Base-by-base conservation (phyloP, 345 rosid genomes). In the Acer yangbiense region DNA sequence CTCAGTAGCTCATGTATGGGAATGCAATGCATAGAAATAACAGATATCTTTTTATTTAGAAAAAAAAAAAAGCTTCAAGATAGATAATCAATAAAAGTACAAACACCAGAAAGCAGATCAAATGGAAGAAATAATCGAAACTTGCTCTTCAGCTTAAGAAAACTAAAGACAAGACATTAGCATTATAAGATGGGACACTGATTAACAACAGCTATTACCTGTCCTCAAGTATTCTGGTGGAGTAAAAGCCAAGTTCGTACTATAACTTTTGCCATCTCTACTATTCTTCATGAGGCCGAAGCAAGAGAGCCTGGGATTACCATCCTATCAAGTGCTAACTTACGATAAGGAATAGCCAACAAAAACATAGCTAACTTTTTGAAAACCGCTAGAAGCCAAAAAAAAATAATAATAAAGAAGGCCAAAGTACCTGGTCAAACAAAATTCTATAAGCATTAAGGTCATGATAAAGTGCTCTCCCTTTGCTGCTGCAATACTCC, bases 201-300 rank as follows among this genome's bases (percentile, higher is more conserved):
- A 71, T 46, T 9, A 25, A 71, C 55, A 79, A 41, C 46, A 63
- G 50, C 46, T 17, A 85, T 79, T 78, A 91, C 97, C 97, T 25
- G 96, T 93, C 78, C 96, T 89, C 83, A 93, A 79, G 83, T 93
- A 93, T 76, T 93, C 97, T 11, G 97, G 97, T 55, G 97, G 97
- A 65, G 97, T 91, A 77, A 93, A 93, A 76, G 97, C 97, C 89
- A 93, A 86, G 82, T 93, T 93, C 13, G 97, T 93, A 77, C 97
- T 93, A 72, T 93, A 93, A 79, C 97, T 93, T 85, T 91, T 93
- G 65, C 97, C 97, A 83, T 93, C 97, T 75, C 97, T 88, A 80
- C 97, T 93, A 78, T 93, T 93, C 88, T 93, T 93, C 96, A 91
- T 93, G 44, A 93, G 90, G 71, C 97, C 97, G 57, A 93, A 93